These are phyloP conservation scores for Pneumocystis sp. DNA, from an alignment of 1,139 yeast genomes.

Conservation along the genomic window DNA sequence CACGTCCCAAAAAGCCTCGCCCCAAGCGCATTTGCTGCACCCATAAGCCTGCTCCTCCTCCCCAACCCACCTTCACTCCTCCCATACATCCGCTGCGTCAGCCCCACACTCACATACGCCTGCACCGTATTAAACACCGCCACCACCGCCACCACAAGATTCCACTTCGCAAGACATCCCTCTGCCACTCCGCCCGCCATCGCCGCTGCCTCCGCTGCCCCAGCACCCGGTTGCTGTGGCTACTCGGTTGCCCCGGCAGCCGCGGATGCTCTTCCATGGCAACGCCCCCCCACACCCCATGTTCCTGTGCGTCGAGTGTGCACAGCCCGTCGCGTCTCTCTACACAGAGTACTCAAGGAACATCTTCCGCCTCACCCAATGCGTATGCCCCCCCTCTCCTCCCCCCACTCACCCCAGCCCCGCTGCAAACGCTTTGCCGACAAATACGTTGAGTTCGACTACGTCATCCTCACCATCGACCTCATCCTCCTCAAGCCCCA, in stretches of 20 bases:
- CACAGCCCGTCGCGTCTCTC: slow-evolving; percentile 45
- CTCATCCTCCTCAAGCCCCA: slow-evolving; percentile 68
- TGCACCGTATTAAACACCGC: slow-evolving; percentile 82
- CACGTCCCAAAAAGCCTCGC: slow-evolving; percentile 97
- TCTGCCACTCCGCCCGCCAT: not conserved
- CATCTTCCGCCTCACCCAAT: slow-evolving; percentile 67
- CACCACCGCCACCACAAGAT: slow-evolving; percentile 59
- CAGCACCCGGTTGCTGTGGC: too few species aligned
- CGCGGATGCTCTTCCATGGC: too few species aligned
- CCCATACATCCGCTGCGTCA: slow-evolving; percentile 68
- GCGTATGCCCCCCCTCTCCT: slow-evolving; percentile 23
- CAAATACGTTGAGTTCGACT: slow-evolving; percentile 81
- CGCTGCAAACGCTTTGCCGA: slow-evolving; percentile 66
- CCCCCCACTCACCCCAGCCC: slow-evolving; percentile 18
- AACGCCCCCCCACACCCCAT: too few species aligned
- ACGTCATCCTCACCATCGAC: slow-evolving; percentile 70
- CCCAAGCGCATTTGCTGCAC: slow-evolving; percentile 50
- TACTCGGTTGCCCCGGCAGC: too few species aligned
- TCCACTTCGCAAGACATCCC: slow-evolving; percentile 44
- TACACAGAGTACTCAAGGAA: slow-evolving; percentile 62
- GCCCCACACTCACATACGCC: slow-evolving; percentile 61
- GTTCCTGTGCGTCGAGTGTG: slow-evolving; percentile 63
- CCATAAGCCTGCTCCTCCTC: too few species aligned
- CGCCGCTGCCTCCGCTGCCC: too few species aligned
- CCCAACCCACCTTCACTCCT: too few species aligned